Evolutionary conservation across 1,284 basidiomycete species (phyloP), one percentile per base, ranked within the genome.

Genomic region (Malassezia caprae): DNA sequence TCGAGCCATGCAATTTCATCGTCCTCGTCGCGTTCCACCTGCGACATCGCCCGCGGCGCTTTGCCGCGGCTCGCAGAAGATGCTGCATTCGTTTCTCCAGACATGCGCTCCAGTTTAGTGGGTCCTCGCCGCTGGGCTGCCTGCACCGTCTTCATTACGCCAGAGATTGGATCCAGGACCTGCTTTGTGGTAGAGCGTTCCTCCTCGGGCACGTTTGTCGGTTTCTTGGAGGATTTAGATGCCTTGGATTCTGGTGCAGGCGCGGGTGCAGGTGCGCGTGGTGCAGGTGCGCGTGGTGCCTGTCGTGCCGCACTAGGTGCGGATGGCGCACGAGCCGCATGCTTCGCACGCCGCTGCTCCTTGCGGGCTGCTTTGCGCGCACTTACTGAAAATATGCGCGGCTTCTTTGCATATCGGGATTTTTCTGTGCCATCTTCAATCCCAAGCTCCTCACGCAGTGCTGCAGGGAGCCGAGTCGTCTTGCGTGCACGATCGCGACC

Each of bases 1-100:
- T 74, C 72, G 8, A 74, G 59, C 72, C 72, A 74, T 2, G 60
- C 55, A 30, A 74, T 74, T 55, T 74, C 72, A 41, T 74, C 69
- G 35, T 73, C 70, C 28, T 74, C 72, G 12, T 72, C 63, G 30
- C 63, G 60, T 45, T 73, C 72, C 23, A 58, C 44, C 8, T 23
- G n/a, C 1, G 27, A 31, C 7, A 39, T 7, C 8, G 27, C 28
- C 8, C 45, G 27, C 8, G 32, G n/a, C n/a, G 8, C 28, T 12
- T 17, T 28, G n/a, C 2, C 3, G 17, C 4, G 15, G n/a, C 11
- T 21, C 26, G 11, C 15, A 8, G 31, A 31, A 10, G 21, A n/a
- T 23, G 43, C 17, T 4, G 8, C 8, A 5, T 30, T n/a, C 3
- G 13, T 8, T 24, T 42, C 23, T 4, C 26, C 37, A n/a, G 40